These are phyloP conservation scores for Trichothecium sympodiale DNA, from an alignment of 2,329 filamentous ascomycete genomes.

Conservation along the genomic window DNA sequence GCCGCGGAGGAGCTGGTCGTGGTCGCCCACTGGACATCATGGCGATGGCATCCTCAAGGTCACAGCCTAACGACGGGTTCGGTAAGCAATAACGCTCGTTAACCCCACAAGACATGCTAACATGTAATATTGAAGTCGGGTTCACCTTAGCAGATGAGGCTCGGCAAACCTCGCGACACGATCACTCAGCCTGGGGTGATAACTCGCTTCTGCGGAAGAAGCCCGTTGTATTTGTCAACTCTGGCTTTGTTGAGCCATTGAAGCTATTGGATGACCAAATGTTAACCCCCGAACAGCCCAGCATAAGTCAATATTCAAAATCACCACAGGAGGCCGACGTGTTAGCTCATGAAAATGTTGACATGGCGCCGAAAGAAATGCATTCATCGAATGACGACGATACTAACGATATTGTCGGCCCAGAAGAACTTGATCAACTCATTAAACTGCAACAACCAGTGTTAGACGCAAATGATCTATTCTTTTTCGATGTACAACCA, in stretches of 20 bases:
- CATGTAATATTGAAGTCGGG: slow-evolving; percentile 7
- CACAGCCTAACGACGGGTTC: no score
- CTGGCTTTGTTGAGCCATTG: slow-evolving; percentile 39
- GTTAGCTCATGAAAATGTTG: no score
- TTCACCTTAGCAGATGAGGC: slow-evolving; percentile 34
- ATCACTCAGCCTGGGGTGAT: slow-evolving; percentile 25
- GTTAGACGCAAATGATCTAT: slow-evolving; percentile 8
- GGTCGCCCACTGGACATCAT: no score
- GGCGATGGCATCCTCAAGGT: no score
- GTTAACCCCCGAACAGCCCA: neutral
- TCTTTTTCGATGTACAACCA: slow-evolving; percentile 26
- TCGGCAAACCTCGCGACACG: slow-evolving; percentile 34
- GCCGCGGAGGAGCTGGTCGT: no score
- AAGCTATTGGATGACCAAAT: slow-evolving; percentile 23
- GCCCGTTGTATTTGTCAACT: slow-evolving; percentile 42
- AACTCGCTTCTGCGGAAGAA: slow-evolving; percentile 32
- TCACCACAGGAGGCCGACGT: no score
- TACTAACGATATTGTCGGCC: slow-evolving; percentile 8
- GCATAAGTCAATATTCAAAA: no score
- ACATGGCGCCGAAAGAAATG: neutral
- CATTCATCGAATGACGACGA: neutral
- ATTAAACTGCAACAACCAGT: slow-evolving; percentile 6
- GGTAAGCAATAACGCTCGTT: no score
- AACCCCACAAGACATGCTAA: no score
- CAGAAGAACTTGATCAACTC: slow-evolving; percentile 11